These are phyloP conservation scores for Phytophthora pseudosyringae DNA, from an alignment of 352 stramenopile genomes.

Conservation along the genomic window DNA sequence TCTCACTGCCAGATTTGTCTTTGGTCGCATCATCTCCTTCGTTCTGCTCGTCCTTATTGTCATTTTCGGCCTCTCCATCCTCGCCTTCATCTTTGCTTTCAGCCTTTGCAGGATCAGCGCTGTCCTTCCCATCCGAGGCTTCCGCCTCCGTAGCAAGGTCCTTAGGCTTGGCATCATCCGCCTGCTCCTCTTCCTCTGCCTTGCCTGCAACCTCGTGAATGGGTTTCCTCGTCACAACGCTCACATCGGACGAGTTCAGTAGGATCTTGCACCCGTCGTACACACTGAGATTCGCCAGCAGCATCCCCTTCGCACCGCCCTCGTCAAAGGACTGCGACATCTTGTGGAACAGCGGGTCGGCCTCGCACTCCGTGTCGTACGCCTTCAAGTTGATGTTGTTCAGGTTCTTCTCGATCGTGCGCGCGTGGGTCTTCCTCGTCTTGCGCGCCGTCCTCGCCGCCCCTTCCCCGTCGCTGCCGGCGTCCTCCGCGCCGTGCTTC, in stretches of 20 bases:
- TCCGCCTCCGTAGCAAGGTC: conserved; percentile 7
- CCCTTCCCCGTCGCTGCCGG: conserved; percentile 38
- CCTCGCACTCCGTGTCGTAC: conserved; percentile 88
- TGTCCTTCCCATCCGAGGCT: conserved; percentile 11
- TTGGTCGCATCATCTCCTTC: neutral
- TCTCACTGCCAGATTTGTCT: conserved; percentile 1
- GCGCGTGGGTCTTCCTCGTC: conserved; percentile 54
- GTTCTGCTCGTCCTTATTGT: neutral
- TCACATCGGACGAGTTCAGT: conserved; percentile 80
- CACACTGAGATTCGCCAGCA: conserved; percentile 92
- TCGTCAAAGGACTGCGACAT: conserved; percentile 94
- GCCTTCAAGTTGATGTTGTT: conserved; percentile 89
- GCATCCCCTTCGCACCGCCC: conserved; percentile 91
- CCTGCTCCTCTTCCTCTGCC: conserved; percentile 18
- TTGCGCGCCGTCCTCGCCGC: conserved; percentile 45
- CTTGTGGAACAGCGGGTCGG: conserved; percentile 93
- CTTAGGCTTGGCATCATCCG: neutral
- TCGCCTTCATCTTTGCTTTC: conserved; percentile 2
- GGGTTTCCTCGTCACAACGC: conserved; percentile 60
- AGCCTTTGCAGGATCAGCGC: neutral
- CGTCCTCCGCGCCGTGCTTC: conserved; percentile 47
- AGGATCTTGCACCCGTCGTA: conserved; percentile 90
- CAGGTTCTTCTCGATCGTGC: conserved; percentile 89
- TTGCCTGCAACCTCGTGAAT: conserved; percentile 35
- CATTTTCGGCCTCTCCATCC: conserved; percentile 7